Evolutionary conservation across 371 early-diverging fungal genomes (phyloP).

Genomic region (Actinomucor elegans): DNA sequence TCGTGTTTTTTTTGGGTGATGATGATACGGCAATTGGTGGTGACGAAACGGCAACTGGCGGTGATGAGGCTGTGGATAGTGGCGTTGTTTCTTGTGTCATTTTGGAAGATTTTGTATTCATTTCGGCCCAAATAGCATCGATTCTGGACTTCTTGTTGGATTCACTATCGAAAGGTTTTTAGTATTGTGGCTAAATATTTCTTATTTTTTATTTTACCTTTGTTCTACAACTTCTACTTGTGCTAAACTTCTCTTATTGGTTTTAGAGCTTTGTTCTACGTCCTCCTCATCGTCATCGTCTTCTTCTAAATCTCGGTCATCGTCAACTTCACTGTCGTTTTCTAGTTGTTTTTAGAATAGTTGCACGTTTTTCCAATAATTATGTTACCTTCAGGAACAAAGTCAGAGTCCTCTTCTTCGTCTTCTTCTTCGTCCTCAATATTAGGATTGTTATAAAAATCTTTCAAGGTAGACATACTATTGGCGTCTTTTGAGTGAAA

Average conservation of each 20-base stretch:
- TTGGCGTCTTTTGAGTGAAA: background rate
- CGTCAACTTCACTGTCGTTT: slow-evolving; percentile 12
- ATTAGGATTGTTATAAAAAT: slow-evolving; percentile 16
- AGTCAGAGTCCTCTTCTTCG: slow-evolving; percentile 26
- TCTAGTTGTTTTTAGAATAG: background rate
- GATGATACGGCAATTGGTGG: background rate
- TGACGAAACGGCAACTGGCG: background rate
- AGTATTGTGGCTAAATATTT: no score
- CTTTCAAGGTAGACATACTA: slow-evolving; percentile 15
- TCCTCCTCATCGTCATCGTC: slow-evolving; percentile 12
- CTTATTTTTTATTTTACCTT: background rate
- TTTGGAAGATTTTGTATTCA: no score
- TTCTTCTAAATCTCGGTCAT: slow-evolving; percentile 7
- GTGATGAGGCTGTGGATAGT: background rate
- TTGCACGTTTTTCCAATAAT: background rate
- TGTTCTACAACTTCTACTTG: background rate
- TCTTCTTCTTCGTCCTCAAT: slow-evolving; percentile 13
- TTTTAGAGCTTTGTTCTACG: background rate
- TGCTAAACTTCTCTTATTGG: slow-evolving; percentile 2
- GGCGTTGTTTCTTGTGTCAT: background rate
- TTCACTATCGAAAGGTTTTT: background rate
- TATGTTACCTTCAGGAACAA: slow-evolving; percentile 21
- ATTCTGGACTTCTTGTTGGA: slow-evolving; percentile 29
- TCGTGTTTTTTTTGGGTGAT: background rate
- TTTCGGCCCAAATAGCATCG: slow-evolving; percentile 51